Percentiles rank a stretch among this genome's conserved stretches.
These are phyloP conservation scores for Cytospora leucostoma DNA, from an alignment of 2,329 filamentous ascomycete species.

Conservation along the genomic window DNA sequence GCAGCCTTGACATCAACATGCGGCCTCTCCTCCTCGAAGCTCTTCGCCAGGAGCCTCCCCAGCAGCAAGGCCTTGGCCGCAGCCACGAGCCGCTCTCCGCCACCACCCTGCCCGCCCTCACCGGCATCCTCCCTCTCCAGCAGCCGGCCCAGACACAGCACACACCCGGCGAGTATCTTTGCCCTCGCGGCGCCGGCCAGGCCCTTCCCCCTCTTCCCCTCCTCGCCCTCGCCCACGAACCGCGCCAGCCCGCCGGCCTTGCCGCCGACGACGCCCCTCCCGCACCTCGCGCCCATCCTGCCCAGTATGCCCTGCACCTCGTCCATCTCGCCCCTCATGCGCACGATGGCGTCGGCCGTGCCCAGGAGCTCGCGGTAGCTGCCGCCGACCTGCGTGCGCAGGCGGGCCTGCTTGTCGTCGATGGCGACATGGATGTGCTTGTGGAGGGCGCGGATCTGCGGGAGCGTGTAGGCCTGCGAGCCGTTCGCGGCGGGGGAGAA, in stretches of 20 bases:
- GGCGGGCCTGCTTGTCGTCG: constrained; percentile 62
- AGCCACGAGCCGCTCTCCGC: constrained; percentile 55
- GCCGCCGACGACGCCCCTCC: constrained; percentile 66
- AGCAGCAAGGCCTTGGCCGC: constrained; percentile 75
- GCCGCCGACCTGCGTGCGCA: constrained; percentile 64
- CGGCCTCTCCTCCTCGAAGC: constrained; percentile 56
- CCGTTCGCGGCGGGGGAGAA: constrained; percentile 45
- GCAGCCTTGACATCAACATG: constrained; percentile 39
- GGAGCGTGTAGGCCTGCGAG: constrained; percentile 54
- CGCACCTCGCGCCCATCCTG: constrained; percentile 75
- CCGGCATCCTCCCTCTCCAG: constrained; percentile 44
- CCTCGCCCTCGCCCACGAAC: constrained; percentile 43
- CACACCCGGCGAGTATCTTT: constrained; percentile 55
- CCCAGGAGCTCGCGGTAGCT: constrained; percentile 87
- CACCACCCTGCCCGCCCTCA: constrained; percentile 30
- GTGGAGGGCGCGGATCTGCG: constrained; percentile 65
- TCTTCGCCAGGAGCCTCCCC: constrained; percentile 73
- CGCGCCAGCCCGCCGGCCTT: constrained; percentile 61
- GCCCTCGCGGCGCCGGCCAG: constrained; percentile 43
- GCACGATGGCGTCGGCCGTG: constrained; percentile 90
- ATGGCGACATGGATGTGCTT: constrained; percentile 59
- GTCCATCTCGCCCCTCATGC: constrained; percentile 80
- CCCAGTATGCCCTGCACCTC: constrained; percentile 70
- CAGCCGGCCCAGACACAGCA: constrained; percentile 50
- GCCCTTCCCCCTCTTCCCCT: constrained; percentile 32